Base-by-base conservation (phyloP, 2,329 filamentous ascomycete genomes). In the Calonectria montana region DNA sequence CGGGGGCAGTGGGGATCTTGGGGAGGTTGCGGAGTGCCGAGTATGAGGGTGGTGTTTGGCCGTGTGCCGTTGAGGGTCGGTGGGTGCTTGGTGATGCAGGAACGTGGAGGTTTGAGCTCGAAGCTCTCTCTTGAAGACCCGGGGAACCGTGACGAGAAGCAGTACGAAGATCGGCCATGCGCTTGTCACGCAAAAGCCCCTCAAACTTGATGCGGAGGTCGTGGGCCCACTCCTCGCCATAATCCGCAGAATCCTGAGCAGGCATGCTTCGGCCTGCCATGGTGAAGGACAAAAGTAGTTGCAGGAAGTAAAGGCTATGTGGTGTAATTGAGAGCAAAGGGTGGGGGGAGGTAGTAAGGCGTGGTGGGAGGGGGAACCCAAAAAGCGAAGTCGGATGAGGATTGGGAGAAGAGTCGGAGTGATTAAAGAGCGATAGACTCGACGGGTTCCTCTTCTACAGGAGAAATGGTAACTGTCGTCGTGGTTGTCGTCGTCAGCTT, bases 191-290 rank as follows among this genome's bases (percentile, higher is more conserved):
- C 80, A 98, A 88, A 72, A 97, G 87, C 75, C 95, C 93, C 82
- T 97, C 94, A 83, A 98, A 98, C 80, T 95, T 93, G 79, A 93
- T 87, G 64, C 94, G 93, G 79, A 98, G 87, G 71, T 95, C 94
- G 79, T 91, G 89, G 29, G 95, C 94, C 91, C 92, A 94, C 80
- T 90, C 89, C 80, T 95, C 93, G 80, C 93, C 92, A 78, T 91
- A 90, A 8, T 87, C 85, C 45, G 79, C 83, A 74, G 79, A 72
- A 39, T 76, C 74, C 65, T 77, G 76, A 68, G 76, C 77, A 50
- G 81, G 80, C 71, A 79, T 81, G 78, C 79, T 78, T 79, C 81
- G 83, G 76, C 82, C 82, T 77, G 82, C 83, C 84, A 86, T 86
- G 70, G 69, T 82, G 73, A 59, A 74, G 41, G 70, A 64, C 50